These are phyloP conservation scores for Psilocybe cubensis DNA, from an alignment of 768 basidiomycete species.

Conservation along the genomic window DNA sequence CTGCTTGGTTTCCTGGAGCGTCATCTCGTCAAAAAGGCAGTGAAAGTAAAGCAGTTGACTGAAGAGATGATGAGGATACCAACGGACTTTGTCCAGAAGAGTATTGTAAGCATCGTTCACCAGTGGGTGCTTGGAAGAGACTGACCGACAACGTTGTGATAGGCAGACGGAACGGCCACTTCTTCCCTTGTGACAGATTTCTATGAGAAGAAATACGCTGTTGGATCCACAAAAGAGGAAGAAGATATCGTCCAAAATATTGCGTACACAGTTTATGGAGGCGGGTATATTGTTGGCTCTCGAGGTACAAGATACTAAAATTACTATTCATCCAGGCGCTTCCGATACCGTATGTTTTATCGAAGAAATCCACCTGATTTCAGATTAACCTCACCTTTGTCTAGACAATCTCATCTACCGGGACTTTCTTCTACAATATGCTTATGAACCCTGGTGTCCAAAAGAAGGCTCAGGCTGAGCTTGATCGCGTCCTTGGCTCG, in stretches of 20 bases:
- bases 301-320: background rate
- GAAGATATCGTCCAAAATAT: constrained; percentile 10
- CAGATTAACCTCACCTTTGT: background rate
- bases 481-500: constrained; percentile 34
- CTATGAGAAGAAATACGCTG: constrained; percentile 7
- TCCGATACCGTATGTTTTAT: constrained; percentile 16
- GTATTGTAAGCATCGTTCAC: constrained; percentile 2
- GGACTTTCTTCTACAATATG: constrained; percentile 31
- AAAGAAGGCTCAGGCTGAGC: constrained; percentile 35
- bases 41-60: constrained; percentile 21
- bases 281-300: background rate
- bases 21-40: background rate
- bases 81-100: constrained; percentile 9
- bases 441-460: constrained; percentile 32
- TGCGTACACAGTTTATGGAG: constrained; percentile 17
- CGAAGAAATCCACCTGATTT: background rate
- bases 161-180: constrained; percentile 9
- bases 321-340: background rate
- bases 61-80: constrained; percentile 14
- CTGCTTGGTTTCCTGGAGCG: constrained; percentile 22
- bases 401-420: constrained; percentile 15
- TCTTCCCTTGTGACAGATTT: constrained; percentile 16
- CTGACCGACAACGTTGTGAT: no score
- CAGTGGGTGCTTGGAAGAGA: background rate
- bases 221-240: constrained; percentile 1